Conservation (phyloP, 371 early-diverging fungal genomes). For the Lichtheimia hyalospora region DNA sequence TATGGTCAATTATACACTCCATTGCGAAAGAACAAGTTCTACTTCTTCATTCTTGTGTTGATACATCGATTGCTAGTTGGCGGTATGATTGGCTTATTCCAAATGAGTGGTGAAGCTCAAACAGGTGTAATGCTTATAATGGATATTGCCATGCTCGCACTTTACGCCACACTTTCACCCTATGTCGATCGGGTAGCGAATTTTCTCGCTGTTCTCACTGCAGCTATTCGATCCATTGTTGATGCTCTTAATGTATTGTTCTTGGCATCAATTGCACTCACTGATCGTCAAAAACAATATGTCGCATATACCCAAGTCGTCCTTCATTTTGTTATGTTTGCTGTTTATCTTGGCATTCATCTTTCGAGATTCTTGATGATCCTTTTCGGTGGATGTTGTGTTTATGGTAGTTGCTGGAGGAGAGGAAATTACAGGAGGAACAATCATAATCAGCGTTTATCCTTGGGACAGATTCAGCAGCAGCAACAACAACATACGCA, state of each 20-base stretch:
- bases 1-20: neutral
- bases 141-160: neutral
- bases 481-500: no score
- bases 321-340: neutral
- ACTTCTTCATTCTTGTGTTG: conserved; percentile 4
- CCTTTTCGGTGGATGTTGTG: neutral
- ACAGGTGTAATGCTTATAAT: conserved; percentile 6
- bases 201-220: neutral
- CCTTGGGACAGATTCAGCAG: no score
- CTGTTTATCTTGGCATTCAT: neutral
- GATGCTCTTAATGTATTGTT: neutral
- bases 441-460: no score
- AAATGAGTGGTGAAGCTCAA: conserved; percentile 14
- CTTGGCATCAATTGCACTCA: neutral
- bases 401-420: no score
- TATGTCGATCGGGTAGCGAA: neutral
- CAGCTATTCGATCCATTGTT: neutral
- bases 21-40: neutral
- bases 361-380: neutral
- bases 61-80: conserved; percentile 11
- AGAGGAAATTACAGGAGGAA: no score
- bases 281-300: neutral
- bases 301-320: neutral
- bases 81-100: conserved; percentile 16
- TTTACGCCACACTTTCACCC: neutral